Evolutionary conservation across 441 rosid species (phyloP), one percentile per base, ranked within the genome.

Genomic region (Pelargonium citronellum): DNA sequence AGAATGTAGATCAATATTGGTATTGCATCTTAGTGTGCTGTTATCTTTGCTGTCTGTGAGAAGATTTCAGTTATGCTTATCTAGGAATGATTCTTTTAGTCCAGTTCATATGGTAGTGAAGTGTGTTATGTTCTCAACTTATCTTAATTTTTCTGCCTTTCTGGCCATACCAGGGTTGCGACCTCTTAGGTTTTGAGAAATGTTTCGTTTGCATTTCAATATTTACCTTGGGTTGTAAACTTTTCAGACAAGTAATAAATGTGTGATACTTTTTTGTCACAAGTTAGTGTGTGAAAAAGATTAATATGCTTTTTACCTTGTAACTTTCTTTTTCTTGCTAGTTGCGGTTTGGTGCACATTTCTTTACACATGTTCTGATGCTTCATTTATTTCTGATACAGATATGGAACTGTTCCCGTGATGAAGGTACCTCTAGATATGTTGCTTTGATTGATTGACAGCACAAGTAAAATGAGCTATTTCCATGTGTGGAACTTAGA

Each of bases 401-500:
- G 97, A 87, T 91, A 84, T 94, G 99, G 99, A 87, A 90, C 68
- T 91, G 95, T 77, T 90, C 99, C 30, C 96, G 91, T 0, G 83
- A 80, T 19, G 99, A 94, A 90, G 99, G 97, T 91, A 86, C 34
- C 30, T 68, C 37, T 69, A 53, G 12, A 22, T 30, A 12, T 53
- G 20, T 53, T 44, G 13, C 13, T 66, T 73, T 34, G 6, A 34
- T 4, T 65, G 34, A 17, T 61, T 47, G 44, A 30, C 69, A 65
- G 11, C 12, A 27, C n/a, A 44, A 17, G 58, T 15, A 37, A 68
- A 47, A 69, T 43, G 1, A 34, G 39, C 39, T 34, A 34, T 34
- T 34, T 34, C 39, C 7, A 5, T 34, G 39, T 34, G 39, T 34
- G 39, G 39, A 34, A 34, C 39, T 5, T 34, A 34, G 7, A 34